Evolutionary conservation across 2,329 filamentous ascomycete species (phyloP).

Genomic region (Trichoderma koningii): DNA sequence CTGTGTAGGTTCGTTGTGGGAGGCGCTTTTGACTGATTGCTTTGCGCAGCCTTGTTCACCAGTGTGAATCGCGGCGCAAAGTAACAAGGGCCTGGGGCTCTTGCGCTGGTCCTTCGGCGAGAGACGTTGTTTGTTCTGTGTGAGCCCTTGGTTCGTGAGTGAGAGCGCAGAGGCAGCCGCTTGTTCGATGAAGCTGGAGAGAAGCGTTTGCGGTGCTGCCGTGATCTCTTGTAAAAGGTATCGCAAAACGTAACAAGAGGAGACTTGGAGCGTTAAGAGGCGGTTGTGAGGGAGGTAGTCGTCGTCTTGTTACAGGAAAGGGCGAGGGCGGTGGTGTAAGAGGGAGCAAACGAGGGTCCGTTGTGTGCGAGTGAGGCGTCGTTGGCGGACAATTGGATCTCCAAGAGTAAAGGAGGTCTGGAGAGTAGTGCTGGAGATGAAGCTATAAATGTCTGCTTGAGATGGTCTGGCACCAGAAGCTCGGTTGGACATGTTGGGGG

Average conservation of each 20-base stretch:
- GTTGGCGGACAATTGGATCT: slow-evolving; percentile 14
- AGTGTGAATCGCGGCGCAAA: slow-evolving; percentile 9
- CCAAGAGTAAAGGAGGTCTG: background rate
- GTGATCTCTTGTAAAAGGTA: background rate
- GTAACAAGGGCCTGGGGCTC: background rate
- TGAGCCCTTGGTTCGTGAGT: slow-evolving; percentile 1
- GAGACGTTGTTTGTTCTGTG: background rate
- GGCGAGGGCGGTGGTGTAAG: slow-evolving; percentile 3
- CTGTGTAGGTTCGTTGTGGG: slow-evolving; percentile 9
- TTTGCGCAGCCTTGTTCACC: slow-evolving; percentile 21
- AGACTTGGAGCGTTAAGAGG: background rate
- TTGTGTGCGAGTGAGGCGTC: background rate
- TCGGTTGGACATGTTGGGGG: slow-evolving; percentile 25
- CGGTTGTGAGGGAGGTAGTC: too few species aligned
- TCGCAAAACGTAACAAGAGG: background rate
- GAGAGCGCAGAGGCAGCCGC: background rate
- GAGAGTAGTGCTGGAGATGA: background rate
- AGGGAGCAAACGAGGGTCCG: slow-evolving; percentile 18
- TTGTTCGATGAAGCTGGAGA: background rate
- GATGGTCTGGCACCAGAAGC: slow-evolving; percentile 21
- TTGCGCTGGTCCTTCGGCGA: background rate
- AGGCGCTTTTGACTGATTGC: background rate
- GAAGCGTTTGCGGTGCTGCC: background rate
- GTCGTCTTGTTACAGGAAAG: background rate
- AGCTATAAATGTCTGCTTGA: slow-evolving; percentile 14